phyloP scores from a whole-genome alignment of 345 rosid genomes.

The Passiflora organensis region DNA sequence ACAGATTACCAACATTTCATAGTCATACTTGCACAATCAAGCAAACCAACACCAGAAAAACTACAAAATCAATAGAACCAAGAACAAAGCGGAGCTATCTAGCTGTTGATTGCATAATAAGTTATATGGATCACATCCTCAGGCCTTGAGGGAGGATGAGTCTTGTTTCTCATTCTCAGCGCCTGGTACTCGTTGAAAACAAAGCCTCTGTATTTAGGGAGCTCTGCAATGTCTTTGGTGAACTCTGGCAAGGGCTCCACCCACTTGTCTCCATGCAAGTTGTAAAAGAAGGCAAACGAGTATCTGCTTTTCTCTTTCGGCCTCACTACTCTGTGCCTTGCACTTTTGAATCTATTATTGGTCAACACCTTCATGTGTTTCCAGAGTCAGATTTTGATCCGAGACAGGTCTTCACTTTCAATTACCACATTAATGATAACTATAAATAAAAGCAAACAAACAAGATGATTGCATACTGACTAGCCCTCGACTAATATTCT shows the following conservation, averaged over 20 bases:
- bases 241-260: constrained; percentile 47
- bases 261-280: constrained; percentile 46
- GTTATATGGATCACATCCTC: constrained; percentile 47
- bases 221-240: constrained; percentile 39
- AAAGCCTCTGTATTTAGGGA: constrained; percentile 40
- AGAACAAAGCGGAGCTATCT: not conserved
- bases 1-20: too few relatives aligned
- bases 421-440: not conserved
- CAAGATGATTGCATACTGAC: not conserved
- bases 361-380: constrained; percentile 33
- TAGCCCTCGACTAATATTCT: too few relatives aligned
- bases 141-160: constrained; percentile 41
- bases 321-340: constrained; percentile 50
- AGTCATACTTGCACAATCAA: too few relatives aligned
- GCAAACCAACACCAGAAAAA: not conserved
- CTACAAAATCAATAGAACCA: too few relatives aligned
- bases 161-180: constrained; percentile 41
- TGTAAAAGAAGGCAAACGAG: constrained; percentile 49
- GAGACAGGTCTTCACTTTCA: not conserved
- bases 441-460: not conserved
- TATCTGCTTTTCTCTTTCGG: constrained; percentile 28
- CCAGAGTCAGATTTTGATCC: not conserved
- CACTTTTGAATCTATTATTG: constrained; percentile 54
- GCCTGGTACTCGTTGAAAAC: constrained; percentile 34
- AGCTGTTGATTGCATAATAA: constrained; percentile 28